Percentiles rank a stretch among this genome's conserved stretches.
These are phyloP conservation scores for Lyophyllum atratum DNA, from an alignment of 768 basidiomycete genomes.

Conservation along the genomic window DNA sequence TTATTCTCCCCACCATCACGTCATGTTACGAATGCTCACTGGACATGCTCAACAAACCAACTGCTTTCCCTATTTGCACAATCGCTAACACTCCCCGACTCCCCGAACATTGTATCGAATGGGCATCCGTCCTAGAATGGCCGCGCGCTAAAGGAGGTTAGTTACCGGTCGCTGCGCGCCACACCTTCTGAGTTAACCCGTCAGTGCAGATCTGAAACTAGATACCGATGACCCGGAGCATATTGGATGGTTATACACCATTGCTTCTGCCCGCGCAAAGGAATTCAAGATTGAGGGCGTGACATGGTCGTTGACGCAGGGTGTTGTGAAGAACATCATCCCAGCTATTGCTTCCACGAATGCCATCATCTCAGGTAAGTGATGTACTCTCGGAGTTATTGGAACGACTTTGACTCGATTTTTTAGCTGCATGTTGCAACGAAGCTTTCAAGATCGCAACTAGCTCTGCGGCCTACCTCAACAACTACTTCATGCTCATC, in stretches of 20 bases:
- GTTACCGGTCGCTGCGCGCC: slow-evolving; percentile 10
- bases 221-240: slow-evolving; percentile 98
- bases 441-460: slow-evolving; percentile 99
- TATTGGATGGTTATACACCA: slow-evolving; percentile 88
- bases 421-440: slow-evolving; percentile 92
- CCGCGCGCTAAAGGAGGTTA: slow-evolving; percentile 88
- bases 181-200: not conserved
- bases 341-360: slow-evolving; percentile 99
- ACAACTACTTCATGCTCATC: slow-evolving; percentile 98
- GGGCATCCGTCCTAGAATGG: slow-evolving; percentile 99
- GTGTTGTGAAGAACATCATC: slow-evolving; percentile 99
- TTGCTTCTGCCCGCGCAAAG: slow-evolving; percentile 80
- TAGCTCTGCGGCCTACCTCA: slow-evolving; percentile 88
- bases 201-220: slow-evolving; percentile 79
- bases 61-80: slow-evolving; percentile 96
- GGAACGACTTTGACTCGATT: slow-evolving; percentile 1
- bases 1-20: slow-evolving; percentile 92
- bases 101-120: slow-evolving; percentile 99
- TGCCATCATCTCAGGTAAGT: slow-evolving; percentile 91
- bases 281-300: slow-evolving; percentile 98
- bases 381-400: not conserved
- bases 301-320: slow-evolving; percentile 96
- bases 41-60: slow-evolving; percentile 97
- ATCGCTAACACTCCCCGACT: slow-evolving; percentile 98
- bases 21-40: slow-evolving; percentile 99